phyloP scores from a whole-genome alignment of 306 rosid genomes.

The Sophora flavescens region DNA sequence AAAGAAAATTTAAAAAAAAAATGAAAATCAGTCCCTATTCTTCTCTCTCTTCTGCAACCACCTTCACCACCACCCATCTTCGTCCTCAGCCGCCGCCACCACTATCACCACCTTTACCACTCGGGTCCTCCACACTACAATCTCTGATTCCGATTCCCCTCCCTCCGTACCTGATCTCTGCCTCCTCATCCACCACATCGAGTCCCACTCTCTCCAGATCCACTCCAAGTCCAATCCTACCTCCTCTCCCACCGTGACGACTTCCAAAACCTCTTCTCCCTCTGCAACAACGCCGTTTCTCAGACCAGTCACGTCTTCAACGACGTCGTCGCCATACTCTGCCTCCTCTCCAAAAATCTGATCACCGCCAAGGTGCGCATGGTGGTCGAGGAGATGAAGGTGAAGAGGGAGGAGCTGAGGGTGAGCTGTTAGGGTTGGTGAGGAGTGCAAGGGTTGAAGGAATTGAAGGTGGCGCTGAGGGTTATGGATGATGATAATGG shows the following conservation, averaged over 20 bases:
- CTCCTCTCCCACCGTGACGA: conserved; percentile 75
- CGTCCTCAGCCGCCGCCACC: too few species aligned
- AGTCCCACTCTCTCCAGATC: conserved; percentile 87
- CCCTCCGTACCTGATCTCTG: too few species aligned
- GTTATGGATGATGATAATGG: conserved; percentile 43
- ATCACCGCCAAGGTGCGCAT: conserved; percentile 61
- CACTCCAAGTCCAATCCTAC: conserved; percentile 80
- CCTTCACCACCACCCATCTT: too few species aligned
- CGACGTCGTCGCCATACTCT: conserved; percentile 52
- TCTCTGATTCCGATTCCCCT: too few species aligned
- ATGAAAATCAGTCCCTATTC: too few species aligned
- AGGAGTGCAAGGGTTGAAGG: conserved; percentile 59
- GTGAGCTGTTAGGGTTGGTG: conserved; percentile 68
- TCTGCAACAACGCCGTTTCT: conserved; percentile 75
- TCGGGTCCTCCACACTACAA: too few species aligned
- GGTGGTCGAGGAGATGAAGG: conserved; percentile 66
- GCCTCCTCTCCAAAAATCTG: conserved; percentile 61
- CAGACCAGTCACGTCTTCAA: conserved; percentile 61
- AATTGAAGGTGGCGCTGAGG: conserved; percentile 65
- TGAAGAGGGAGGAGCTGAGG: conserved; percentile 63
- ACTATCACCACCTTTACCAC: too few species aligned
- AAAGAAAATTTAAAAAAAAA: too few species aligned
- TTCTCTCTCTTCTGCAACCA: too few species aligned
- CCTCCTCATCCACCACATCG: too few species aligned
- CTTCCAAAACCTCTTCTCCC: conserved; percentile 71